Percentiles rank a stretch among this genome's conserved stretches.
Conservation (phyloP, 75 land plant species). For the Sequoiadendron giganteum region DNA sequence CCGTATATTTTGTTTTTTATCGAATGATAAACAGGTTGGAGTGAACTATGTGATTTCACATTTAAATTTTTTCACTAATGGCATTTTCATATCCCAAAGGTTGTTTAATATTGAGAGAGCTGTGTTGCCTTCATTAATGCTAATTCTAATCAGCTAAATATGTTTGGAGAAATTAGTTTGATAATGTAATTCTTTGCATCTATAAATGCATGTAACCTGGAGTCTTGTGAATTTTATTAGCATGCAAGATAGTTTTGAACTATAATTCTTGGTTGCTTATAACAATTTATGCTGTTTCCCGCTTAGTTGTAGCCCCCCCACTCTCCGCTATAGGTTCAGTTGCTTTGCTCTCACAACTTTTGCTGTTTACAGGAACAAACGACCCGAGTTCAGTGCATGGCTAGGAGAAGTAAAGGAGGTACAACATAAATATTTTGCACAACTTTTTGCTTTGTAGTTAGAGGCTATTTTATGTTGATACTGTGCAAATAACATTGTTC, state of each 20-base stretch:
- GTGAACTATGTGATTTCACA: background rate
- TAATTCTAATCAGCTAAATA: background rate
- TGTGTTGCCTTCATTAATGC: background rate
- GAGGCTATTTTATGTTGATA: background rate
- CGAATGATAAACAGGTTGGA: background rate
- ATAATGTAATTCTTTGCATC: background rate
- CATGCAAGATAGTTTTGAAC: background rate
- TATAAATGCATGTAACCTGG: background rate
- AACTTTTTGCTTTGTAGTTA: background rate
- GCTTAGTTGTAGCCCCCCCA: too few species aligned
- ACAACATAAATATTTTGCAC: background rate
- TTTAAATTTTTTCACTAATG: background rate
- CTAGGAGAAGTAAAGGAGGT: conserved; percentile 92
- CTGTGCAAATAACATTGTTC: background rate
- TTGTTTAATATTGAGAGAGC: background rate
- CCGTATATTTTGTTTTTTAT: too few species aligned
- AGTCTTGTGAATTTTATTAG: background rate
- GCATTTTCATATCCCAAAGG: background rate
- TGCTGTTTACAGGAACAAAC: conserved; percentile 65
- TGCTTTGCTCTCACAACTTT: background rate
- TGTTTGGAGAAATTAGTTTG: background rate
- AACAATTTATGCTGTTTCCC: background rate
- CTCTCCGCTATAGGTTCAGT: background rate
- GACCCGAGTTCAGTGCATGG: conserved; percentile 99
- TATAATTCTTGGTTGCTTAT: background rate